Evolutionary conservation across 805 yeast genomes (phyloP), one percentile per base, ranked within the genome.

Genomic region (Starmerella geochares): DNA sequence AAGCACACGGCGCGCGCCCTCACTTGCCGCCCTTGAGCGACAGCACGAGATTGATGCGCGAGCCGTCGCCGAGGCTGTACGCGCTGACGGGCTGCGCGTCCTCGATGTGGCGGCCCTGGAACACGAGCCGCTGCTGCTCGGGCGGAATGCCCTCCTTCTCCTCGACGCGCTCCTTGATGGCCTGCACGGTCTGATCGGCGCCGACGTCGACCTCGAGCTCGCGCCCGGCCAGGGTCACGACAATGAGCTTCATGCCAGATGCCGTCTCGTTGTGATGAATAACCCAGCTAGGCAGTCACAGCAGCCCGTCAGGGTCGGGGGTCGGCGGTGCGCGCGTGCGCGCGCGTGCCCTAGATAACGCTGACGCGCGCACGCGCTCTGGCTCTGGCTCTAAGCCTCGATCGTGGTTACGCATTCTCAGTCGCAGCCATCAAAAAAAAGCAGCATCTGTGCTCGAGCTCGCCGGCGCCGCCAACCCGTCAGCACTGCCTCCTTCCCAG

Each of bases 91-190:
- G 77, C 60, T 78, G 73, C 20, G 82, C 84, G 63, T 90, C 97
- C 58, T 83, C 82, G 67, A 90, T 76, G 70, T 90, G 96, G 58
- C 86, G 84, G 19, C 98, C 98, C 49, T 83, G 80, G 67, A 77
- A 86, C 60, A 90, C 81, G 57, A 90, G 78, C 58, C 95, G 78
- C 67, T 92, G 98, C 68, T 90, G 98, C 27, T 84, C 79, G 10
- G 97, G 96, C 2, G 97, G 96, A 49, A 90, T 90, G 1, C 97
- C 98, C 65, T 90, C 97, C 60, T 86, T 86, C 62, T 90, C 96
- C 65, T 92, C 97, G 70, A 90, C 78, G 63, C 83, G 77, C 64
- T 90, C 96, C 67, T 90, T 90, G 67, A 90, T 79, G 44, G 82
- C 77, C 54, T 78, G 75, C 51, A 85, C 74, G 55, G 64, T 64